Percentiles rank a stretch among this genome's conserved stretches.
Evolutionary conservation across 192 early-diverging fungal species (phyloP).

Genomic region (Podochytrium sp.): DNA sequence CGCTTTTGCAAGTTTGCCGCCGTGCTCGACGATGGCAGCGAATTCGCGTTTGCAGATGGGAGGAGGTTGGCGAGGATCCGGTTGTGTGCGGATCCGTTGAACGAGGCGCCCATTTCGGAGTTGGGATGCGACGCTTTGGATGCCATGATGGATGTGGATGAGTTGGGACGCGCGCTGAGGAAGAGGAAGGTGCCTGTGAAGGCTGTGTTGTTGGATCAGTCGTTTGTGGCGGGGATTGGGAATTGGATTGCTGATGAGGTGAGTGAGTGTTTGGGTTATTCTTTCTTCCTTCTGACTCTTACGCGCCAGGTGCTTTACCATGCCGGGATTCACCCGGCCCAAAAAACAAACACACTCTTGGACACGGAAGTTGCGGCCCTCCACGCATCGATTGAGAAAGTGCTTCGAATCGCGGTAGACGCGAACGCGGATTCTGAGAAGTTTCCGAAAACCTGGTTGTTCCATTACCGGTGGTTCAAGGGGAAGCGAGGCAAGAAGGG

Average conservation of each 20-base stretch:
- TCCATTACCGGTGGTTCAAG: slow-evolving; percentile 64
- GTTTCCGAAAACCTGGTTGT: slow-evolving; percentile 79
- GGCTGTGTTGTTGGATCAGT: slow-evolving; percentile 74
- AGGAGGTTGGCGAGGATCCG: slow-evolving; percentile 71
- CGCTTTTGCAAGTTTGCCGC: slow-evolving; percentile 69
- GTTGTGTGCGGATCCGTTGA: slow-evolving; percentile 57
- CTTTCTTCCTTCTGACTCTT: neutral
- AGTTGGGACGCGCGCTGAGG: slow-evolving; percentile 49
- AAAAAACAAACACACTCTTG: slow-evolving; percentile 52
- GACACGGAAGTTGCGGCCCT: slow-evolving; percentile 51
- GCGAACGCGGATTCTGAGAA: slow-evolving; percentile 68
- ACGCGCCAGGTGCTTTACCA: slow-evolving; percentile 65
- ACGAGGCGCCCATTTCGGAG: slow-evolving; percentile 43
- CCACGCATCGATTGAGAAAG: slow-evolving; percentile 48
- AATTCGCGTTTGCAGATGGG: slow-evolving; percentile 64
- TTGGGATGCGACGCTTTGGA: slow-evolving; percentile 81
- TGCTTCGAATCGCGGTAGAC: slow-evolving; percentile 57
- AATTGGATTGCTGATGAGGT: slow-evolving; percentile 89
- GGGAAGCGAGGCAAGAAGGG: neutral
- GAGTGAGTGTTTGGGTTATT: neutral
- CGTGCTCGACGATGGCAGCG: slow-evolving; percentile 36
- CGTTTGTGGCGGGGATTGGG: slow-evolving; percentile 78
- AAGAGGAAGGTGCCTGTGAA: slow-evolving; percentile 66
- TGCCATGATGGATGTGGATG: slow-evolving; percentile 52
- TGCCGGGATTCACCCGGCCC: slow-evolving; percentile 70